phyloP scores from a whole-genome alignment of 768 basidiomycete species.

The Leccinum disarticulatum region DNA sequence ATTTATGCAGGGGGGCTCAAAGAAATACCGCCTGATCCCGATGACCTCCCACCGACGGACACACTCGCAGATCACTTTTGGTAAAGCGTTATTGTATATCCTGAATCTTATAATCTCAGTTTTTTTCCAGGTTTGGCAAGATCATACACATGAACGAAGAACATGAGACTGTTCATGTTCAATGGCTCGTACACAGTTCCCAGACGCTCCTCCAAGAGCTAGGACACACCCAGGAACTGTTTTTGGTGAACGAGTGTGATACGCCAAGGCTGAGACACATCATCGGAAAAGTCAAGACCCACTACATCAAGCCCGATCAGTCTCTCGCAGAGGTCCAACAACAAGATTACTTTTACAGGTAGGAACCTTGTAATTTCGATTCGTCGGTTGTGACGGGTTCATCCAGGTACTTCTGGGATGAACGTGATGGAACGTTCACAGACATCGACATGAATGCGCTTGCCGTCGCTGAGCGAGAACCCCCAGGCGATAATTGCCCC shows the following conservation, averaged over 20 bases:
- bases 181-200: constrained; percentile 73
- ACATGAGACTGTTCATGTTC: constrained; percentile 53
- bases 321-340: constrained; percentile 27
- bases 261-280: constrained; percentile 20
- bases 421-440: constrained; percentile 44
- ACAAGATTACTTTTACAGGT: constrained; percentile 62
- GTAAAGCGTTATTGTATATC: constrained; percentile 32
- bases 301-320: constrained; percentile 30
- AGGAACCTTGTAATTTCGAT: constrained; percentile 2
- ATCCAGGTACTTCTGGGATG: constrained; percentile 52
- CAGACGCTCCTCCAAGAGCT: constrained; percentile 62
- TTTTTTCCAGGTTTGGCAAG: constrained; percentile 58
- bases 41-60: constrained; percentile 38
- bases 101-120: background rate
- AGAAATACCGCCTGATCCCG: constrained; percentile 34
- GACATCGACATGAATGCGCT: constrained; percentile 36
- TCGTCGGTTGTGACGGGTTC: constrained; percentile 1
- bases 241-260: constrained; percentile 56
- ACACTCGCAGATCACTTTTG: constrained; percentile 63
- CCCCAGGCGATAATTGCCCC: constrained; percentile 53
- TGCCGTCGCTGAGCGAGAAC: constrained; percentile 1
- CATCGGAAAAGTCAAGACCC: constrained; percentile 35
- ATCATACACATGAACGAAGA: constrained; percentile 54
- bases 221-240: constrained; percentile 63
- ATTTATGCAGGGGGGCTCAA: constrained; percentile 39